phyloP scores from a whole-genome alignment of 495 filamentous ascomycete genomes.

The Rostrohypoxylon terebratum region DNA sequence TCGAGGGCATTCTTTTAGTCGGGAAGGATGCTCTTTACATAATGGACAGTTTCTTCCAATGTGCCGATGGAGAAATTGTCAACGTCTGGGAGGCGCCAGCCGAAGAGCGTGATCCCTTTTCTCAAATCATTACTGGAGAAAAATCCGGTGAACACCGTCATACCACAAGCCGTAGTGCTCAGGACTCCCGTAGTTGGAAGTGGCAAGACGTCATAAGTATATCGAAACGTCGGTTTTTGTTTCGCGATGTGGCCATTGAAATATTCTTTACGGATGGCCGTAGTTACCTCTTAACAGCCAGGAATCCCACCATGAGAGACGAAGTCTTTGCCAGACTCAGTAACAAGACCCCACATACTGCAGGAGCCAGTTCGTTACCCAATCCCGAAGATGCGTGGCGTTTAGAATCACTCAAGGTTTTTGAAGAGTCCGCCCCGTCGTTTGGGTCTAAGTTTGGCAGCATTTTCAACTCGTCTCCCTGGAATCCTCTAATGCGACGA shows the following conservation, averaged over 20 bases:
- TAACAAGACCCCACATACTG: conserved; percentile 81
- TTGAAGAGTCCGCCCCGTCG: conserved; percentile 83
- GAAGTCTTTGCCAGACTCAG: conserved; percentile 79
- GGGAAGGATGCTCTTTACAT: conserved; percentile 95
- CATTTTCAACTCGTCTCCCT: conserved; percentile 81
- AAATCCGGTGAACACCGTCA: conserved; percentile 72
- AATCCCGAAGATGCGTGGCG: conserved; percentile 83
- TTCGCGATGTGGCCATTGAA: conserved; percentile 94
- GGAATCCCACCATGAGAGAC: conserved; percentile 77
- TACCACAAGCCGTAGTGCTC: conserved; percentile 65
- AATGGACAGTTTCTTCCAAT: conserved; percentile 93
- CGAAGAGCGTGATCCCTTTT: conserved; percentile 94
- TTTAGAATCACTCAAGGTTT: conserved; percentile 82
- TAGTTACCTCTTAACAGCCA: conserved; percentile 90
- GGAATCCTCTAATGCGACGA: conserved; percentile 86
- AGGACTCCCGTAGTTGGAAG: conserved; percentile 89
- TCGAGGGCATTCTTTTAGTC: conserved; percentile 89
- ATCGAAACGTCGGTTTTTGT: conserved; percentile 95
- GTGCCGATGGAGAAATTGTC: conserved; percentile 93
- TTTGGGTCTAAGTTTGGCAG: conserved; percentile 94
- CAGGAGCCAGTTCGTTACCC: conserved; percentile 58
- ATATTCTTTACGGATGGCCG: conserved; percentile 96
- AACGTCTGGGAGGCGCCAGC: conserved; percentile 92
- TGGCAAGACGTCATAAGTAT: conserved; percentile 96
- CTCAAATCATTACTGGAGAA: conserved; percentile 88